Evolutionary conservation across 106 monocot genomes (phyloP), one percentile per base, ranked within the genome.

Genomic region (Alisma plantagoaquatica): DNA sequence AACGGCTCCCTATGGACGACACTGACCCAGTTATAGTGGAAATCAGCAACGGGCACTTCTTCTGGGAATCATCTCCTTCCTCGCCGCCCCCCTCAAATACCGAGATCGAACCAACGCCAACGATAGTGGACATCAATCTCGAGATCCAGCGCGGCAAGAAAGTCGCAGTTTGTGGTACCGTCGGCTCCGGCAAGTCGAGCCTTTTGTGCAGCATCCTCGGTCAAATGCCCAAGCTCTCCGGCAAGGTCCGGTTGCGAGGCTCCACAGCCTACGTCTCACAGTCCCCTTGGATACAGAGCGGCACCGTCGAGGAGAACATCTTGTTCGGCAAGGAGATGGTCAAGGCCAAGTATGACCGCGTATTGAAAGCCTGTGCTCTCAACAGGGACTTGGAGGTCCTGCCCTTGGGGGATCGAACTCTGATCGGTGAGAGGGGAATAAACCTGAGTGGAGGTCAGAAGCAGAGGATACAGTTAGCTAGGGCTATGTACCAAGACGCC

Each of bases 221-320:
- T 48, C 81, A 98, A 69, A 26, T 89, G 7, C 78, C 89, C 17
- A 98, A 79, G 50, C 23, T 81, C 19, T 78, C 75, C 26, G 89
- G 96, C 27, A 56, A 49, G 18, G 71, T 81, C 15, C 75, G 59
- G 31, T 43, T 85, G 38, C 81, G 81, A 46, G 89, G 89, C 14
- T 63, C 59, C 10, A 77, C 67, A 1, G 84, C 96, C 22, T 98
- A 98, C 76, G 84, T 98, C 44, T 56, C 87, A 10, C 89, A 98
- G 19, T 84, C 88, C 25, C 78, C 96, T 27, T 98, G 96, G 96
- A 89, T 98, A 68, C 96, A 96, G 57, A 96, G 88, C 53, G 94
- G 94, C 3, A 96, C 75, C 25, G 79, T 96, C 62, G 71, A 79
- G 57, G 96, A 89, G n/a, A 84, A 84, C 25, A 85, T 98, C 45